A percentile compares a stretch with the other conserved stretches of the same genome.
phyloP scores from a whole-genome alignment of 441 rosid species.

The Bruguiera hainesii region DNA sequence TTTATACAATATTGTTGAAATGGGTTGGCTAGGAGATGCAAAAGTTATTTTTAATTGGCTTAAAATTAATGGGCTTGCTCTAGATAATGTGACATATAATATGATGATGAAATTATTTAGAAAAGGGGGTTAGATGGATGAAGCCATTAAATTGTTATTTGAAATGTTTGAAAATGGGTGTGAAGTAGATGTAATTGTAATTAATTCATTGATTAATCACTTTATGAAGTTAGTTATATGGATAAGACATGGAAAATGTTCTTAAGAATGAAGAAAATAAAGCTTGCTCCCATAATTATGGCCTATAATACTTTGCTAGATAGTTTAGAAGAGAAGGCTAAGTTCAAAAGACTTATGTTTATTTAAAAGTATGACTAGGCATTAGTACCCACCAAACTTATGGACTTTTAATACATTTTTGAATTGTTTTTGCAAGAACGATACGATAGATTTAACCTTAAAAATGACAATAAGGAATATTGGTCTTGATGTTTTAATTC shows the following conservation, averaged over 20 bases:
- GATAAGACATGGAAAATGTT: slow-evolving; percentile 92
- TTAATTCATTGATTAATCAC: slow-evolving; percentile 76
- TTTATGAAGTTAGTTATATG: slow-evolving; percentile 70
- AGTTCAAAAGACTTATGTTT: slow-evolving; percentile 54
- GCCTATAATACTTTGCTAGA: slow-evolving; percentile 78
- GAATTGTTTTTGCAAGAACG: slow-evolving; percentile 93
- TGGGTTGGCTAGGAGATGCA: slow-evolving; percentile 66
- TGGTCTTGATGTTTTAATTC: slow-evolving; percentile 74
- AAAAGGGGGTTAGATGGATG: slow-evolving; percentile 71
- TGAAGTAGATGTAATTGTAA: slow-evolving; percentile 72
- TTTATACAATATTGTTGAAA: slow-evolving; percentile 73
- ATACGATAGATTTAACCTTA: slow-evolving; percentile 65
- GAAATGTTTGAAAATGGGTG: slow-evolving; percentile 67
- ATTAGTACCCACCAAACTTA: slow-evolving; percentile 71
- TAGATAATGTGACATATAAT: slow-evolving; percentile 89
- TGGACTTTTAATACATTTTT: slow-evolving; percentile 72
- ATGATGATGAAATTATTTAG: slow-evolving; percentile 95
- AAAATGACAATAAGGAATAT: slow-evolving; percentile 59
- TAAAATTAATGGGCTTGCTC: slow-evolving; percentile 55
- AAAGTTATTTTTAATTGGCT: slow-evolving; percentile 63
- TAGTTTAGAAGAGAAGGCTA: slow-evolving; percentile 64
- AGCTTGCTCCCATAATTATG: slow-evolving; percentile 76
- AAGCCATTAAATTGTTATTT: slow-evolving; percentile 69
- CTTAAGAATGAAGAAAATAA: slow-evolving; percentile 56
- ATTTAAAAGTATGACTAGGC: slow-evolving; percentile 53